A percentile compares a stretch with the other conserved stretches of the same genome.
Evolutionary conservation across 139 green algal genomes (phyloP).

Genomic region (Picochlorum sp.): DNA sequence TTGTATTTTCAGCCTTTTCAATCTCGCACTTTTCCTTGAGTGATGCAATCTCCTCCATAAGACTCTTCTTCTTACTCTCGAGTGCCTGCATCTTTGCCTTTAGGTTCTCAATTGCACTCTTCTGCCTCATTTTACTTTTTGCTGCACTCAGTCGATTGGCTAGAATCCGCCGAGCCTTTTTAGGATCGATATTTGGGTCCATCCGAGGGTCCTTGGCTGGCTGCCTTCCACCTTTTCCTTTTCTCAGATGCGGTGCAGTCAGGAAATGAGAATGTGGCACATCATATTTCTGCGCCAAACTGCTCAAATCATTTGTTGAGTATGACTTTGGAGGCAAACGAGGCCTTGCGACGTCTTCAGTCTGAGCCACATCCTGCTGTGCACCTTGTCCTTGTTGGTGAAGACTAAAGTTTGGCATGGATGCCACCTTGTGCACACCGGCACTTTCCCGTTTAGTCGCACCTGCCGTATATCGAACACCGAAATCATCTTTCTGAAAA

Average conservation of each 20-base stretch:
- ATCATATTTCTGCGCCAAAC: neutral
- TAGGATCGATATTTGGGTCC: constrained; percentile 70
- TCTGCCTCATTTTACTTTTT: constrained; percentile 72
- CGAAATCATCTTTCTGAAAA: neutral
- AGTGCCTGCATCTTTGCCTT: constrained; percentile 8
- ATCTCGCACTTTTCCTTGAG: neutral
- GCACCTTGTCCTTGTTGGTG: neutral
- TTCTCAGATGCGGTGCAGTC: constrained; percentile 27
- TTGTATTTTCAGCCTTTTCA: neutral
- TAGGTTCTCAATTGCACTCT: constrained; percentile 22
- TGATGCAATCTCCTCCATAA: constrained; percentile 7
- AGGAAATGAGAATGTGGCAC: constrained; percentile 25
- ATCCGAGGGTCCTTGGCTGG: constrained; percentile 60
- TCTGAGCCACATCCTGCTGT: neutral
- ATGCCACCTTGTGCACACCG: neutral
- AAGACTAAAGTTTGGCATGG: neutral
- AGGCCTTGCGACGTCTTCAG: neutral
- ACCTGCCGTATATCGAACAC: neutral
- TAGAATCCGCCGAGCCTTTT: constrained; percentile 64
- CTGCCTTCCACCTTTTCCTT: constrained; percentile 66
- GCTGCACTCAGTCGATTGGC: constrained; percentile 62
- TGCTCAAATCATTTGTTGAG: constrained; percentile 16
- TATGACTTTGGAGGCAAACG: constrained; percentile 9
- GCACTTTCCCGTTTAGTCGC: neutral
- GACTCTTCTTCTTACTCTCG: neutral